Evolutionary conservation across 176 grass and related monocot species (phyloP), one percentile per base, ranked within the genome.

Genomic region (Carex myosuroides): DNA sequence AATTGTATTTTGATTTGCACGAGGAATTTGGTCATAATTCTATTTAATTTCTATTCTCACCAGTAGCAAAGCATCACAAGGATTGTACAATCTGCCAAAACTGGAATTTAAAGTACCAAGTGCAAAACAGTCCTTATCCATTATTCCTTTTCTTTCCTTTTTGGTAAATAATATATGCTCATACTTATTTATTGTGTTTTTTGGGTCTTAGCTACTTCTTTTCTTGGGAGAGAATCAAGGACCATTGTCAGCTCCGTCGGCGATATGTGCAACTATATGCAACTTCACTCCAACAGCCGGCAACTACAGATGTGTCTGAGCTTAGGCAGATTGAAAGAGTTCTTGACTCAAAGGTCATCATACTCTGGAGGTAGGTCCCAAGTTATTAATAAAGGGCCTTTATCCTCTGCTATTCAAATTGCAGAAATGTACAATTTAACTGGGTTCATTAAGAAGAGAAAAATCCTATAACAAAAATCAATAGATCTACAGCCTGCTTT

Each of bases 261-360:
- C 95, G 88, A 70, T 98, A 98, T 87, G 89, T 98, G 81, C 95
- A 95, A 65, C 67, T 95, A 68, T 98, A 98, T 90, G 89, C 88
- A 53, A 87, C 80, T 50, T 83, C 79, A 69, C 90, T 98, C 86
- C 92, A 98, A 86, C 92, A 95, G 65, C 86, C 89, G 60, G 16
- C 87, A n/a, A 86, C 71, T 89, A 83, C 82, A 84, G 92, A 93
- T 86, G 84, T 93, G 72, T 89, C 86, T 81, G 92, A 98, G 87
- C 91, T 95, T 86, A 87, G 88, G 78, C 83, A 95, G 80, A 98
- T 93, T 67, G 95, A 98, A 89, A 95, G 87, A 90, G 89, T 88
- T 89, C 85, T 98, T 35, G 95, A 98, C 82, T 89, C 83, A 48
- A 98, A 98, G 88, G 92, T 98, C 61, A 90, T 98, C 83, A 90